Conservation (phyloP, 495 filamentous ascomycete genomes). For the Patellaria atrata region DNA sequence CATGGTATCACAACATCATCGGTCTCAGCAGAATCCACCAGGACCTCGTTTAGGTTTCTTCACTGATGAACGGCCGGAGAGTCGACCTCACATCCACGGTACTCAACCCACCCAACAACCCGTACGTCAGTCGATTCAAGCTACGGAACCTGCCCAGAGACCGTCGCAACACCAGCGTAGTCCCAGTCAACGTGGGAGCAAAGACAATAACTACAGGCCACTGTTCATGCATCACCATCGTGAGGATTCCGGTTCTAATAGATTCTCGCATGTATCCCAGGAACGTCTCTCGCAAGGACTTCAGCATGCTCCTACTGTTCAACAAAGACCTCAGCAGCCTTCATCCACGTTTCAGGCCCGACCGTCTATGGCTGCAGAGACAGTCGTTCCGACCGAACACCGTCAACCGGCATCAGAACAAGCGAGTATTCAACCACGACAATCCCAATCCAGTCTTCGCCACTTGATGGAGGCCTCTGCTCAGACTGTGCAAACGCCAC, state of each 20-base stretch:
- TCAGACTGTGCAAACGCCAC: neutral
- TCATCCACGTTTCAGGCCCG: conserved; percentile 10
- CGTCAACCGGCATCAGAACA: conserved; percentile 7
- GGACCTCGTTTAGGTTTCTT: conserved; percentile 3
- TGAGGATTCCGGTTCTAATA: conserved; percentile 8
- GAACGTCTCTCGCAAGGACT: neutral
- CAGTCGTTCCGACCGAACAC: conserved; percentile 8
- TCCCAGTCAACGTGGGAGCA: conserved; percentile 3
- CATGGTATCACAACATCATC: conserved; percentile 2
- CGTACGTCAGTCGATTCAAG: conserved; percentile 1
- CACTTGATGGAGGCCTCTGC: conserved; percentile 2
- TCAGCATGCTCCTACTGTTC: conserved; percentile 1
- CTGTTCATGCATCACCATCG: conserved; percentile 13
- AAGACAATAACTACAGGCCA: conserved; percentile 4
- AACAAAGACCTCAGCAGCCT: too few relatives aligned
- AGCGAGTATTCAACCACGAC: conserved; percentile 3
- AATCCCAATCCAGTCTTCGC: conserved; percentile 6
- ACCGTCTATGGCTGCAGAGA: neutral
- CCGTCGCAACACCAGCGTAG: conserved; percentile 5
- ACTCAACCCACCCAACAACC: conserved; percentile 1
- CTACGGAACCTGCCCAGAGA: conserved; percentile 1
- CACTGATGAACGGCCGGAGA: neutral
- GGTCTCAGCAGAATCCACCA: neutral
- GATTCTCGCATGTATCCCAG: conserved; percentile 4
- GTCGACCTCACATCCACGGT: conserved; percentile 1